Evolutionary conservation across 306 rosid species (phyloP).

Genomic region (Neltuma alba): DNA sequence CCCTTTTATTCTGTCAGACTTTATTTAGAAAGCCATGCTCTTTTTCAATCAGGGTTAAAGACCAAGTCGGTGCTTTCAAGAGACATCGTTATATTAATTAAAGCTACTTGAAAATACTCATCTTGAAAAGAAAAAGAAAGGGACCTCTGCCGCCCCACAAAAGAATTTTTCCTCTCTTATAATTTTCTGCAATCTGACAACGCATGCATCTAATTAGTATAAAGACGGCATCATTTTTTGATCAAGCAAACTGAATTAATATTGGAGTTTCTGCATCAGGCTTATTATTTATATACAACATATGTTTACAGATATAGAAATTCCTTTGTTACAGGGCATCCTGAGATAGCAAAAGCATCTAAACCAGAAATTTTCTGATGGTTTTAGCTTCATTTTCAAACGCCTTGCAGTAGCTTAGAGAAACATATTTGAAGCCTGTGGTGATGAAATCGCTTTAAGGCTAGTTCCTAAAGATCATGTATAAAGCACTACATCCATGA

Average conservation of each 20-base stretch:
- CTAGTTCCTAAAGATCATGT: constrained; percentile 25
- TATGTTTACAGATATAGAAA: background rate
- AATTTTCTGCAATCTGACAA: background rate
- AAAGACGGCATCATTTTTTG: background rate
- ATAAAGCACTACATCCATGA: constrained; percentile 27
- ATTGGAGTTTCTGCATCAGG: background rate
- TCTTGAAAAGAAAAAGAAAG: background rate
- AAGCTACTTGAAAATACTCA: background rate
- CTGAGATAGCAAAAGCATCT: background rate
- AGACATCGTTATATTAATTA: background rate
- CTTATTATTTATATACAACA: background rate
- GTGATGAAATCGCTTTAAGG: constrained; percentile 7
- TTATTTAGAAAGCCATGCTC: background rate
- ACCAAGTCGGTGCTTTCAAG: background rate
- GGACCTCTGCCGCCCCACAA: background rate
- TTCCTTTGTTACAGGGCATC: background rate
- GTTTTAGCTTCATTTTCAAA: background rate
- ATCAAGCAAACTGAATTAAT: background rate
- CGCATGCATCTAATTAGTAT: background rate
- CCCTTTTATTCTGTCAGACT: background rate
- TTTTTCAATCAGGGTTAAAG: background rate
- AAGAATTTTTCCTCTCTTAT: background rate
- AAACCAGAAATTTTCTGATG: background rate
- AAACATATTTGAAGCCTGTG: constrained; percentile 9
- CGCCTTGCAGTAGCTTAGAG: background rate